A percentile compares a stretch with the other conserved stretches of the same genome.
These are phyloP conservation scores for Mrakia gelida DNA, from an alignment of 768 basidiomycete species.

Conservation along the genomic window DNA sequence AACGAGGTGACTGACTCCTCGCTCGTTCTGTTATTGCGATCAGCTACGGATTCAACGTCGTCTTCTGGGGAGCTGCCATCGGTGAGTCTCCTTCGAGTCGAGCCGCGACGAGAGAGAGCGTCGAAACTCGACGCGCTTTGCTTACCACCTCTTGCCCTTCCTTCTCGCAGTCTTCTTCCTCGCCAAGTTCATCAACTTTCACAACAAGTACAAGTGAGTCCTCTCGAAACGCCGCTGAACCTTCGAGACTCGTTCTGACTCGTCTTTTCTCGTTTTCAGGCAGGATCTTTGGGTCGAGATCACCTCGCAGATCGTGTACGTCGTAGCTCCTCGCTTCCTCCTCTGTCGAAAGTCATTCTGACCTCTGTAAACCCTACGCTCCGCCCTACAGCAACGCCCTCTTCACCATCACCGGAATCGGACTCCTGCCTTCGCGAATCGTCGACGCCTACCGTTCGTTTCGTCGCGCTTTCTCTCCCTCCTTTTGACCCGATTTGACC, in stretches of 20 bases:
- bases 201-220: constrained; percentile 58
- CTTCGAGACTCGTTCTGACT: not conserved
- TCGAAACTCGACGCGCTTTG: not conserved
- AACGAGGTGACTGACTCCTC: constrained; percentile 47
- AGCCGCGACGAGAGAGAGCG: not conserved
- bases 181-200: constrained; percentile 56
- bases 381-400: constrained; percentile 63
- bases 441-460: constrained; percentile 64
- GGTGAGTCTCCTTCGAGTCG: constrained; percentile 45
- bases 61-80: constrained; percentile 83
- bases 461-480: not conserved
- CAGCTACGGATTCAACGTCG: constrained; percentile 44
- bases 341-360: not conserved
- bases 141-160: constrained; percentile 52
- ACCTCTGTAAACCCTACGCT: not conserved
- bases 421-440: constrained; percentile 69
- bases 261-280: not conserved
- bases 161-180: constrained; percentile 46
- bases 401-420: constrained; percentile 69
- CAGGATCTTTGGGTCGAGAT: constrained; percentile 64
- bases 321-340: not conserved
- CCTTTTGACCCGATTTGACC: not conserved
- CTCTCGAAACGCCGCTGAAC: not conserved
- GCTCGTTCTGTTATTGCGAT: constrained; percentile 51
- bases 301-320: not conserved